These are phyloP conservation scores for Rhodotorula toruloides DNA, from an alignment of 768 basidiomycete species.

Conservation along the genomic window DNA sequence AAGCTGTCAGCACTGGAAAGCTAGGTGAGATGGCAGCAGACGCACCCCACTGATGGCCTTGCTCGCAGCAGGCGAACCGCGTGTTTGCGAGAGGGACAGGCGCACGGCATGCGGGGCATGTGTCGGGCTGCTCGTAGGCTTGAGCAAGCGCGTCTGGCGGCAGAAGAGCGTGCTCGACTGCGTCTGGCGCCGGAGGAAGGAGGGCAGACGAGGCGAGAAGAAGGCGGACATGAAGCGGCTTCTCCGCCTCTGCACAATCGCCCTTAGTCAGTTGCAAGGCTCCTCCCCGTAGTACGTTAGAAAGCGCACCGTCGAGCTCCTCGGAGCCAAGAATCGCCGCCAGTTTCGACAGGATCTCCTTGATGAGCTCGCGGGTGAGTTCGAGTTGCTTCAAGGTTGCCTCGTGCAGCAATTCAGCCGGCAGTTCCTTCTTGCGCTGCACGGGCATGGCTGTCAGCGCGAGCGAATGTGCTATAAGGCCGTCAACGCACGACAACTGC, in stretches of 20 bases:
- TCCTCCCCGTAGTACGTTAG: no score
- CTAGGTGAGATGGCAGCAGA: not conserved
- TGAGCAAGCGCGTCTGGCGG: slow-evolving; percentile 11
- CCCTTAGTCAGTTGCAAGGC: no score
- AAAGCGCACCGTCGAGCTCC: not conserved
- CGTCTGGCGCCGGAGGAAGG: not conserved
- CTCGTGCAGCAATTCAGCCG: not conserved
- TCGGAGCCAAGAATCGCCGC: not conserved
- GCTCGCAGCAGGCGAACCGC: not conserved
- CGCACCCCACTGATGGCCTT: slow-evolving; percentile 28
- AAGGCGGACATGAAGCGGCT: slow-evolving; percentile 4
- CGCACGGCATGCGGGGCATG: slow-evolving; percentile 12
- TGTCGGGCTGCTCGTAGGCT: not conserved
- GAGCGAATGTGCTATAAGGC: no score
- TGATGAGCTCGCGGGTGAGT: not conserved
- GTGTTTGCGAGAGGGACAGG: slow-evolving; percentile 14
- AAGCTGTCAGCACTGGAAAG: not conserved
- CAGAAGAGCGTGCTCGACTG: not conserved
- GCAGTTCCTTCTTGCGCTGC: not conserved
- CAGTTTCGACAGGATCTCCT: not conserved
- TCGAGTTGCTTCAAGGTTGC: not conserved
- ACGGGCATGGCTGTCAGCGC: no score
- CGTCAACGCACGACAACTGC: not conserved
- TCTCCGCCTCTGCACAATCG: not conserved
- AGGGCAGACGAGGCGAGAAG: slow-evolving; percentile 18